phyloP scores from a whole-genome alignment of 192 early-diverging fungal species.

The Coemansia pectinata region DNA sequence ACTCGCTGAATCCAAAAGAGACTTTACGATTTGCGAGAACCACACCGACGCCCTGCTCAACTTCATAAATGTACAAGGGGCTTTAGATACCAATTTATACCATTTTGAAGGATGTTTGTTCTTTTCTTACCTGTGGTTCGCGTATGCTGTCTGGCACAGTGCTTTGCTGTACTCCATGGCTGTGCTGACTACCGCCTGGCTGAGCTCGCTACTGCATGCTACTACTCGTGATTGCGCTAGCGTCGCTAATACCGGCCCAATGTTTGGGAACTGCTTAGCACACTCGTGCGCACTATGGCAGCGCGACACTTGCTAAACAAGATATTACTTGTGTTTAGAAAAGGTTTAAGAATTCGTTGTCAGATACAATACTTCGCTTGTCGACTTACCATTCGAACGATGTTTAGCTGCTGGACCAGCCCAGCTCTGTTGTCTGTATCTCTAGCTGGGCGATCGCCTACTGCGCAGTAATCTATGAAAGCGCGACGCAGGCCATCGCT shows the following conservation, averaged over 20 bases:
- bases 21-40: slow-evolving; percentile 35
- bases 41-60: slow-evolving; percentile 31
- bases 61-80: neutral
- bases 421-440: slow-evolving; percentile 1
- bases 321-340: neutral
- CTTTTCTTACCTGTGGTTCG: slow-evolving; percentile 33
- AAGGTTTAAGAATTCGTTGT: too few species aligned
- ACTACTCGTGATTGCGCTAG: slow-evolving; percentile 24
- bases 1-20: slow-evolving; percentile 8
- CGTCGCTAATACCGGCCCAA: slow-evolving; percentile 40
- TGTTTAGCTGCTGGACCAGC: slow-evolving; percentile 24
- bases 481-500: slow-evolving; percentile 13
- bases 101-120: neutral
- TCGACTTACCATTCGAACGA: slow-evolving; percentile 24
- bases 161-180: slow-evolving; percentile 52
- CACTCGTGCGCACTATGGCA: slow-evolving; percentile 51
- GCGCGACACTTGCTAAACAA: slow-evolving; percentile 28
- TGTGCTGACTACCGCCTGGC: slow-evolving; percentile 27
- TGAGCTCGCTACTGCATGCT: slow-evolving; percentile 12
- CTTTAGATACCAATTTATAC: neutral
- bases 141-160: slow-evolving; percentile 25
- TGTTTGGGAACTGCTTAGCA: slow-evolving; percentile 33
- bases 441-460: neutral
- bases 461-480: slow-evolving; percentile 38
- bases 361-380: neutral